These are phyloP conservation scores for Lactarius indigo DNA, from an alignment of 768 basidiomycete genomes.

Conservation along the genomic window DNA sequence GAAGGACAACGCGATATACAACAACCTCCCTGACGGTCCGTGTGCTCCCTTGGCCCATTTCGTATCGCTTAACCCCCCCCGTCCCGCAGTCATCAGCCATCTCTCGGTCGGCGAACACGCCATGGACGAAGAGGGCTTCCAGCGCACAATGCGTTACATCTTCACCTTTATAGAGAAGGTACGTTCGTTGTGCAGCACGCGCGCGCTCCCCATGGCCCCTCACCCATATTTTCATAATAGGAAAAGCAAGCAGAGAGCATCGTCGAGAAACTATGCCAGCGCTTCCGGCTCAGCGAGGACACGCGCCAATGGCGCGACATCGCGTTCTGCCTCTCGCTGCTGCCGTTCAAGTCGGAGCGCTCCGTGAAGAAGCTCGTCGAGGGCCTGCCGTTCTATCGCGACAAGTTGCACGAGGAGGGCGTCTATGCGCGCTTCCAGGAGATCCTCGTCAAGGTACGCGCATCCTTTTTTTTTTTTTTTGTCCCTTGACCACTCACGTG, in stretches of 20 bases:
- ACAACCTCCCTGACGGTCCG: constrained; percentile 93
- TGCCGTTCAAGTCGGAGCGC: constrained; percentile 96
- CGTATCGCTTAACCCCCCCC: background rate
- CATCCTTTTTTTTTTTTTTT: no score
- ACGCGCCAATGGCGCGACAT: constrained; percentile 97
- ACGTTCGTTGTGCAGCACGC: constrained; percentile 24
- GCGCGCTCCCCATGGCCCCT: background rate
- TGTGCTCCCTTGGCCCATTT: background rate
- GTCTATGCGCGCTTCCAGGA: constrained; percentile 84
- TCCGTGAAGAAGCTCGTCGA: constrained; percentile 97
- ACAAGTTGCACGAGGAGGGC: constrained; percentile 86
- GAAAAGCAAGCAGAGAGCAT: constrained; percentile 98
- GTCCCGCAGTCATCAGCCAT: constrained; percentile 80
- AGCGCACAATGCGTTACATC: constrained; percentile 91
- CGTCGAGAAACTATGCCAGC: constrained; percentile 95
- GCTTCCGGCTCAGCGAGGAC: constrained; percentile 85
- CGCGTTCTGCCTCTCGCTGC: constrained; percentile 87
- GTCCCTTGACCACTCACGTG: no score
- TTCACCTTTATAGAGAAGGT: constrained; percentile 98
- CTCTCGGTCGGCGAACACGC: constrained; percentile 87
- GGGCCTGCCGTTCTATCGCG: constrained; percentile 87
- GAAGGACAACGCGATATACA: constrained; percentile 99
- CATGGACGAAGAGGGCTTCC: constrained; percentile 89
- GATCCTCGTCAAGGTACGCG: constrained; percentile 77
- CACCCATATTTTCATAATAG: constrained; percentile 37